Evolutionary conservation across 371 early-diverging fungal genomes (phyloP).

Genomic region (Apophysomyces elegans): DNA sequence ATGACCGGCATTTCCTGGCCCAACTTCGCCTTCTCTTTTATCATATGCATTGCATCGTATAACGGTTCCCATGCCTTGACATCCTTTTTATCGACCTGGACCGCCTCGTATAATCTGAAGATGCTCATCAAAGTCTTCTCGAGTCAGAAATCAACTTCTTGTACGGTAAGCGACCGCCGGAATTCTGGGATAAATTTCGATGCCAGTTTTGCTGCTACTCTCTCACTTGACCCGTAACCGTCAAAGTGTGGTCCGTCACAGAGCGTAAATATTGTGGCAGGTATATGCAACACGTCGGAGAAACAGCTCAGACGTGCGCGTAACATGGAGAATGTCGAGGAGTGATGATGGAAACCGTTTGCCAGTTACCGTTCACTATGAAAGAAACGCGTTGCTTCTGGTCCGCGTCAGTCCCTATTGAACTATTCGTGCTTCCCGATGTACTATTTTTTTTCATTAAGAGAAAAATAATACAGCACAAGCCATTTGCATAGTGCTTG

Average conservation of each 20-base stretch:
- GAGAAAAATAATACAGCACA: no score
- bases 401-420: no score
- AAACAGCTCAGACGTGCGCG: no score
- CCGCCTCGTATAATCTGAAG: neutral
- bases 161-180: neutral
- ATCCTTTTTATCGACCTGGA: neutral
- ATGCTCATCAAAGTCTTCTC: neutral
- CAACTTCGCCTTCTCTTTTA: neutral
- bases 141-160: neutral
- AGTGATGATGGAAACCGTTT: no score
- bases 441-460: no score
- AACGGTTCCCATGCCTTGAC: neutral
- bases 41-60: neutral
- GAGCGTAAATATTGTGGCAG: neutral
- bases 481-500: no score
- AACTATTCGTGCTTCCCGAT: no score
- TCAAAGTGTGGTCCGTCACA: neutral
- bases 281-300: neutral
- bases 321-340: no score
- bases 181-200: neutral
- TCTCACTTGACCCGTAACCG: neutral
- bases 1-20: neutral
- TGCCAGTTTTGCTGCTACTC: neutral
- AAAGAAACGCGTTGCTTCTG: no score
- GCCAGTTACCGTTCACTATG: no score